Percentiles rank a stretch among this genome's conserved stretches.
phyloP scores from a whole-genome alignment of 2,329 filamentous ascomycete species.

The Botryotinia narcissicola region DNA sequence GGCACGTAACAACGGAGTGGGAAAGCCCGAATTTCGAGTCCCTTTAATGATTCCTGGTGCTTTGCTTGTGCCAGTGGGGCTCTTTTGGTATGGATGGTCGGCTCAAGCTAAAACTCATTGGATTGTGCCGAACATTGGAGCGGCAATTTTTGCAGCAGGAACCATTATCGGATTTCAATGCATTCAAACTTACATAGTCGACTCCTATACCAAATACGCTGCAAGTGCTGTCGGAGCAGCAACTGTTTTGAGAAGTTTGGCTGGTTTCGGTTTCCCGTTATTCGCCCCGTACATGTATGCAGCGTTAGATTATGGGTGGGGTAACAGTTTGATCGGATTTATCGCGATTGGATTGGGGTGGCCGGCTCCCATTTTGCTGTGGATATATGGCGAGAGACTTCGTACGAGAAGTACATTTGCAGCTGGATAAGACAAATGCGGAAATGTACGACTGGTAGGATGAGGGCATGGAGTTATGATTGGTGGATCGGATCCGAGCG shows the following conservation, averaged over 20 bases:
- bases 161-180: constrained; percentile 41
- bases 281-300: constrained; percentile 37
- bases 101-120: constrained; percentile 52
- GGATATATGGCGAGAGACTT: constrained; percentile 42
- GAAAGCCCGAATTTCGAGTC: constrained; percentile 59
- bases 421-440: constrained; percentile 28
- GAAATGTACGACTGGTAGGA: neutral
- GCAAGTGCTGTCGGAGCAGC: constrained; percentile 43
- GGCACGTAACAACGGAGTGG: constrained; percentile 34
- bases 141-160: constrained; percentile 49
- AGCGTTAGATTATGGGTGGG: constrained; percentile 48
- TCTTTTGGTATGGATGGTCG: constrained; percentile 59
- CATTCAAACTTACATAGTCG: constrained; percentile 51
- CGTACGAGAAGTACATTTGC: constrained; percentile 45
- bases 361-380: constrained; percentile 47
- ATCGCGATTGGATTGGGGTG: constrained; percentile 52
- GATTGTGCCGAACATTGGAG: constrained; percentile 58
- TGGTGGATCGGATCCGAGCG: neutral
- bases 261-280: constrained; percentile 35
- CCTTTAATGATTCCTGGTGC: constrained; percentile 56
- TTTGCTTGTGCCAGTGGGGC: constrained; percentile 53
- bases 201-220: constrained; percentile 44
- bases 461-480: neutral
- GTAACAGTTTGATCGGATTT: constrained; percentile 46
- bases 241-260: constrained; percentile 33